These are phyloP conservation scores for Phytophthora citrophthora DNA, from an alignment of 352 stramenopile species.

Conservation along the genomic window DNA sequence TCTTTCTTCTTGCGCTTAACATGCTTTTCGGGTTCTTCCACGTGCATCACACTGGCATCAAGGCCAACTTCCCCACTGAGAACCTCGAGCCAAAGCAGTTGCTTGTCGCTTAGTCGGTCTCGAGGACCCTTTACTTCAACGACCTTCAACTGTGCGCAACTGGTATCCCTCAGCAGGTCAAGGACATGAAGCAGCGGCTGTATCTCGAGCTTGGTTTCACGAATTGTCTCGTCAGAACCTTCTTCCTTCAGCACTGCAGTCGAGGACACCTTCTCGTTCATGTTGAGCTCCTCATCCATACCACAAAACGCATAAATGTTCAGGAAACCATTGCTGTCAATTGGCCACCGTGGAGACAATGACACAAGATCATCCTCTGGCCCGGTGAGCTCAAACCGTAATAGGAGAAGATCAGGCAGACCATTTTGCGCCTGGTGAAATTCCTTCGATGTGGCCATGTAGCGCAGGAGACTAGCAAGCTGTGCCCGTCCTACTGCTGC, in stretches of 20 bases:
- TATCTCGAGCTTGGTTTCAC: conserved; percentile 19
- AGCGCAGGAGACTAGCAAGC: conserved; percentile 54
- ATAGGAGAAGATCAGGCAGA: conserved; percentile 68
- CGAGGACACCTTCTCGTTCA: conserved; percentile 37
- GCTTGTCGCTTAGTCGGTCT: conserved; percentile 85
- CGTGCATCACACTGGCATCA: conserved; percentile 68
- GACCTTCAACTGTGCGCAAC: conserved; percentile 53
- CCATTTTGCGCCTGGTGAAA: conserved; percentile 78
- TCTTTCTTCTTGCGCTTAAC: conserved; percentile 42
- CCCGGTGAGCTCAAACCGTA: conserved; percentile 34
- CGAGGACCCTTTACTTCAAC: conserved; percentile 90
- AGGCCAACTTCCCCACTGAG: conserved; percentile 65
- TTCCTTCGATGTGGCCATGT: conserved; percentile 75
- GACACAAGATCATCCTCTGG: conserved; percentile 3
- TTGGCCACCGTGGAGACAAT: conserved; percentile 4
- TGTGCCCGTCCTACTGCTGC: conserved; percentile 49
- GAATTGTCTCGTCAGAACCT: background rate
- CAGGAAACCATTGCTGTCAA: conserved; percentile 50
- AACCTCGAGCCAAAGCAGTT: conserved; percentile 79
- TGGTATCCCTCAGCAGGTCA: conserved; percentile 17
- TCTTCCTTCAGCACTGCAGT: conserved; percentile 1
- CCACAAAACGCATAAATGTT: conserved; percentile 59
- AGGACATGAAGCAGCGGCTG: conserved; percentile 26
- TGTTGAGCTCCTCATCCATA: conserved; percentile 63
- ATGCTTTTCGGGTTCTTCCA: conserved; percentile 70